These are phyloP conservation scores for Tulasnella sp. DNA, from an alignment of 768 basidiomycete genomes.

Conservation along the genomic window DNA sequence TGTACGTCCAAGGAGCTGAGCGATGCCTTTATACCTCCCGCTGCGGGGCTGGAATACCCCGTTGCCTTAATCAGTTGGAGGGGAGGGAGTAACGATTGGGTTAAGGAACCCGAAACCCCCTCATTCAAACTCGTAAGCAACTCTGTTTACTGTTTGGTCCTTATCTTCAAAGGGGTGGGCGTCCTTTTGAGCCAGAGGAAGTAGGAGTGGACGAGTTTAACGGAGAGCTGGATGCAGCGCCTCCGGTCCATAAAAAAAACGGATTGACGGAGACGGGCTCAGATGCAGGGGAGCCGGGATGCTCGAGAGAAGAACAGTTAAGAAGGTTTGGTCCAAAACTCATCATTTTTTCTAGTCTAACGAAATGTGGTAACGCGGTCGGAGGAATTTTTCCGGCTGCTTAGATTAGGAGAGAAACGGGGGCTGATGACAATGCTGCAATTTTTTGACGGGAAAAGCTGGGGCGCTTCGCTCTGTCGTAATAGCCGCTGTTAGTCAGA, in stretches of 20 bases:
- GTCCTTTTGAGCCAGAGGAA: not conserved
- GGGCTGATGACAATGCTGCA: not conserved
- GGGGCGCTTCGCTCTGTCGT: not conserved
- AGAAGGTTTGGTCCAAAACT: not conserved
- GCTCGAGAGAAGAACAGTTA: not conserved
- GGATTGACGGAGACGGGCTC: not conserved
- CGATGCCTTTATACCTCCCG: not conserved
- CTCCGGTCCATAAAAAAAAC: not conserved
- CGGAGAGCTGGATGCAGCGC: conserved; percentile 3
- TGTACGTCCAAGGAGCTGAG: not conserved
- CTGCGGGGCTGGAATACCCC: not conserved
- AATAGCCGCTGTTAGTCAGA: not conserved
- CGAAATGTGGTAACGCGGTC: not conserved
- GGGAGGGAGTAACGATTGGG: not conserved
- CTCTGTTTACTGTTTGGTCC: not conserved
- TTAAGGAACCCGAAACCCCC: not conserved
- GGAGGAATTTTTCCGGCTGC: not conserved
- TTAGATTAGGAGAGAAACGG: conserved; percentile 5
- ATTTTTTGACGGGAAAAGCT: not conserved
- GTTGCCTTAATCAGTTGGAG: not conserved
- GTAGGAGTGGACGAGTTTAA: not conserved
- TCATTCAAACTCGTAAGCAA: not conserved
- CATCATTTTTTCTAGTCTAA: not conserved
- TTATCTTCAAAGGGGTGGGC: not conserved
- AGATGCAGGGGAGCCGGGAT: not conserved